Evolutionary conservation across 75 land plant genomes (phyloP), one percentile per base, ranked within the genome.

Genomic region (Pinus taeda): DNA sequence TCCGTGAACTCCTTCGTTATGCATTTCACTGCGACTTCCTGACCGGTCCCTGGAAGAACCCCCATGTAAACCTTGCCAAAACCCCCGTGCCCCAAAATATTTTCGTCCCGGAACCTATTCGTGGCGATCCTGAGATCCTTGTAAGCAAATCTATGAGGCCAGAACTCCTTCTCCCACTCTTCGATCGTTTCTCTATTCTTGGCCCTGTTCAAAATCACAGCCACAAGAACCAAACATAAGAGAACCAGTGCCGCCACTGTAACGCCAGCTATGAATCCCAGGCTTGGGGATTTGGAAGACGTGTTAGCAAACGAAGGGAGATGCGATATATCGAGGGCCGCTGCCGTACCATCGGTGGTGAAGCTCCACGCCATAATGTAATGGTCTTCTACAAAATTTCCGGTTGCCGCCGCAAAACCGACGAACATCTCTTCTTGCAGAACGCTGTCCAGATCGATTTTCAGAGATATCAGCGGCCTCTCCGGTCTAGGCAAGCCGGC

Each of bases 11-110:
- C 87, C 20, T 45, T n/a, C 22, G 73, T 17, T 18, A 80, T 62
- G 56, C 73, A 57, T 71, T 84, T 85, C 62, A 85, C 85, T n/a
- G 84, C 86, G 0, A 85, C 77, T 22, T 42, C 55, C 1, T 36
- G 24, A 12, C 69, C 60, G 7, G 29, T n/a, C 3, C n/a, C 78
- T n/a, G 79, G 73, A 0, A 78, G 57, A 15, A 71, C 62, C 39
- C 79, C 79, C 39, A 2, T 78, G 60, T 78, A 78, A 13, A 78
- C 79, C 59, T 37, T 55, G 11, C 79, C 79, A 45, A 78, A 78
- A 14, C 61, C 79, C 4, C 79, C 75, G 1, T 15, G 21, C 21
- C 75, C 79, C 22, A 78, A 11, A 12, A 72, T 18, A 12, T 30
- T 29, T 12, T 37, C 22, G 0, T 69, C 75, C 0, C 37, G 55